These are phyloP conservation scores for Blastomyces emzantsi DNA, from an alignment of 2,329 filamentous ascomycete species.

Conservation along the genomic window DNA sequence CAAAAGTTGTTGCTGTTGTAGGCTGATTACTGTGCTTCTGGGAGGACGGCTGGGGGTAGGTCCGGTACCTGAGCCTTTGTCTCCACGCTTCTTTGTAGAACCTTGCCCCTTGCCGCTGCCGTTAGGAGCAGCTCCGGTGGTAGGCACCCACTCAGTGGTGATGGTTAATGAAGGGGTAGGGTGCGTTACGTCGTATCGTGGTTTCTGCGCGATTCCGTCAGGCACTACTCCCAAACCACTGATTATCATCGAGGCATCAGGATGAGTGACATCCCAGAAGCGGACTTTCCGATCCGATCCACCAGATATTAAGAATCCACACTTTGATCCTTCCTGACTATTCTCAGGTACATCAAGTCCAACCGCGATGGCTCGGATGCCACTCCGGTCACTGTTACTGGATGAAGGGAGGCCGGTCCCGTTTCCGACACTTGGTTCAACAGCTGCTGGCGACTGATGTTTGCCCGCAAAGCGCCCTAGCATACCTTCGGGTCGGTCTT, in stretches of 20 bases:
- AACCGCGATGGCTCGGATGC: slow-evolving; percentile 65
- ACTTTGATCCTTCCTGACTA: slow-evolving; percentile 49
- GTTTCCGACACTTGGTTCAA: slow-evolving; percentile 52
- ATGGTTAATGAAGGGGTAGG: slow-evolving; percentile 55
- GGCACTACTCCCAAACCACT: slow-evolving; percentile 67
- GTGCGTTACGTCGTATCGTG: slow-evolving; percentile 60
- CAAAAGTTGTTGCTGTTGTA: slow-evolving; percentile 78
- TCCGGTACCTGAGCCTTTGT: slow-evolving; percentile 26
- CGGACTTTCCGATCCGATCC: slow-evolving; percentile 85
- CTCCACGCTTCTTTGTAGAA: slow-evolving; percentile 30
- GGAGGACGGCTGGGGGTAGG: slow-evolving; percentile 42
- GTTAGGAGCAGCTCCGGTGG: slow-evolving; percentile 25
- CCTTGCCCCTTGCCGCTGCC: slow-evolving; percentile 23
- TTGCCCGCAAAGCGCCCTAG: slow-evolving; percentile 67
- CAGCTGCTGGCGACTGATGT: slow-evolving; percentile 38
- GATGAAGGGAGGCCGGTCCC: slow-evolving; percentile 26
- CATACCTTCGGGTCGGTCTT: slow-evolving; percentile 79
- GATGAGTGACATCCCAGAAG: slow-evolving; percentile 80
- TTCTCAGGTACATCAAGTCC: slow-evolving; percentile 63
- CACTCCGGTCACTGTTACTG: slow-evolving; percentile 29
- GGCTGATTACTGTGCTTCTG: slow-evolving; percentile 73
- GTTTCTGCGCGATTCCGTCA: slow-evolving; percentile 42
- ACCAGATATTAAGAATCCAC: slow-evolving; percentile 77
- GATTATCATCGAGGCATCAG: slow-evolving; percentile 70
- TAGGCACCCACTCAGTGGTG: slow-evolving; percentile 55